Conservation (phyloP, 2,329 filamentous ascomycete species). For the Phoma sp. region DNA sequence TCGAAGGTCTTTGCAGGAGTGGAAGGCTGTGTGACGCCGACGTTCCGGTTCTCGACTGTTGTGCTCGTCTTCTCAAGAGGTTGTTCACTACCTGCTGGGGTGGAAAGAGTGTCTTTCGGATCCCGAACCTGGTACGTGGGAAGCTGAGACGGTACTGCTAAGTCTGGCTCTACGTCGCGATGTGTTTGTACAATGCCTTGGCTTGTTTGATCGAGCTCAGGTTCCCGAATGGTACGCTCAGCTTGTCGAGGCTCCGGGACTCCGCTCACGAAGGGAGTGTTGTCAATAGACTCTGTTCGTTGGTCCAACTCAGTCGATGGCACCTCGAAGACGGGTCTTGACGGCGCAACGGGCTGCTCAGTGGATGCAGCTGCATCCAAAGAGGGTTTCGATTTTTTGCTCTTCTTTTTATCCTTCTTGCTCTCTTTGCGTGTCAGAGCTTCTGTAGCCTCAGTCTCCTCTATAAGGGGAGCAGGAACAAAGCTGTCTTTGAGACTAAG, state of each 20-base stretch:
- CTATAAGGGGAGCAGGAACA: neutral
- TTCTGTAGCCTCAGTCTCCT: constrained; percentile 20
- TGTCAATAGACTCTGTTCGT: neutral
- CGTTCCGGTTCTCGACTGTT: neutral
- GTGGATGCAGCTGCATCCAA: neutral
- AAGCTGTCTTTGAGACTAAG: constrained; percentile 13
- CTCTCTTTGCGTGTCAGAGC: constrained; percentile 30
- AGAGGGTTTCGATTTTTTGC: constrained; percentile 20
- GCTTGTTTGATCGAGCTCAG: neutral
- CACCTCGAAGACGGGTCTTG: neutral
- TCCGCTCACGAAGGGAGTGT: neutral
- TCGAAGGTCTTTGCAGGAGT: constrained; percentile 10
- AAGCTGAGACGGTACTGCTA: too few relatives aligned
- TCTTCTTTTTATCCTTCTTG: constrained; percentile 44
- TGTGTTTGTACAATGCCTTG: too few relatives aligned
- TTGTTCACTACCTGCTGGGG: neutral
- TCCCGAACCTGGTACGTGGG: too few relatives aligned
- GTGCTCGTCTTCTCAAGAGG: neutral
- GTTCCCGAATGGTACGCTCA: neutral
- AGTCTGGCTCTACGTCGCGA: too few relatives aligned
- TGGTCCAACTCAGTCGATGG: neutral
- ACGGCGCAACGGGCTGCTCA: neutral
- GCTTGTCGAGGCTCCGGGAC: neutral
- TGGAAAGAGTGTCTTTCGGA: neutral
- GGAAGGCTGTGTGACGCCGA: neutral